These are phyloP conservation scores for Linanthus parryae DNA, from an alignment of 148 eudicot species.

Conservation along the genomic window DNA sequence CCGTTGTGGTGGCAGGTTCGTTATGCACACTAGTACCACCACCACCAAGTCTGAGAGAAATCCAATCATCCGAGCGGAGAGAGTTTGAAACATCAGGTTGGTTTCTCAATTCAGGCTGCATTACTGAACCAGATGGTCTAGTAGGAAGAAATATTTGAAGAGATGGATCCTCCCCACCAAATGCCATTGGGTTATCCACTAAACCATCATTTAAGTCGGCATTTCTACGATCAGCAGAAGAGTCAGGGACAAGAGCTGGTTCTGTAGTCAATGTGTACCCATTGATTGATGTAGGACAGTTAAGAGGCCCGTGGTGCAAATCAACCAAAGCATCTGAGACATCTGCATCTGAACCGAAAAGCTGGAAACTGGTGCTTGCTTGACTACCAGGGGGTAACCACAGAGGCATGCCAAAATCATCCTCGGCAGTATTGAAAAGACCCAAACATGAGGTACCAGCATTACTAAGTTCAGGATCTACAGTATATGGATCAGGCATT, in stretches of 20 bases:
- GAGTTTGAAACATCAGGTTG: conserved; percentile 53
- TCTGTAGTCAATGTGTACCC: conserved; percentile 51
- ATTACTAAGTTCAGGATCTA: conserved; percentile 44
- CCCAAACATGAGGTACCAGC: conserved; percentile 55
- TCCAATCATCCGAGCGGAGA: conserved; percentile 73
- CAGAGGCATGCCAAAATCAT: conserved; percentile 51
- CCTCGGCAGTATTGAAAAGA: conserved; percentile 51
- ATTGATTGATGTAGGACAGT: conserved; percentile 48
- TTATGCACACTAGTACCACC: conserved; percentile 38
- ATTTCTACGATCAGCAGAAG: conserved; percentile 34
- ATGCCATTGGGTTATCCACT: conserved; percentile 71
- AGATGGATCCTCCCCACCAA: conserved; percentile 80
- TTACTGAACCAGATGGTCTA: conserved; percentile 54
- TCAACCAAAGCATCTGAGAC: conserved; percentile 48
- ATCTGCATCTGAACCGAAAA: conserved; percentile 72
- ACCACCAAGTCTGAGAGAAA: conserved; percentile 85
- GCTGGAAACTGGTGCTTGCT: conserved; percentile 57
- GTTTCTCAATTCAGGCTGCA: conserved; percentile 38
- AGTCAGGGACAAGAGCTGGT: conserved; percentile 31
- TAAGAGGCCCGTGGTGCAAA: conserved; percentile 40
- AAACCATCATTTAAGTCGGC: conserved; percentile 51
- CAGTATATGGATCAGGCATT: conserved; percentile 54
- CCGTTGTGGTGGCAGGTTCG: conserved; percentile 34
- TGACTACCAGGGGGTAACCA: conserved; percentile 75
- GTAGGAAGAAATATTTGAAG: conserved; percentile 93